Base-by-base conservation (phyloP, 768 basidiomycete genomes). In the Leccinellum albellum region DNA sequence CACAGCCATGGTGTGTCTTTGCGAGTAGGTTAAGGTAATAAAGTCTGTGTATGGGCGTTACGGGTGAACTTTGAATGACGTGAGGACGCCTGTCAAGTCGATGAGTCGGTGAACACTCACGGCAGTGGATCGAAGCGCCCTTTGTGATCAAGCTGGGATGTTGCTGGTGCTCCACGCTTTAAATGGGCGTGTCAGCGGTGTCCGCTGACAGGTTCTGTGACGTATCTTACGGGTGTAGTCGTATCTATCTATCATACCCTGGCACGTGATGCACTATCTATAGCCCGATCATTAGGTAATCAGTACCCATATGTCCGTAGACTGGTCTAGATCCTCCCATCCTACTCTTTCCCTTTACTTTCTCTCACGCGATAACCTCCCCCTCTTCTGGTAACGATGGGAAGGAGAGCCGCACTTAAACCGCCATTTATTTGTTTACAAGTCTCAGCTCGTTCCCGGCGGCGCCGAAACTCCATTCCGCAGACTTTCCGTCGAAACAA, bases 341-440 rank as follows among this genome's bases (percentile, higher is more conserved):
- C 37, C 23, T 40, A 15, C 33, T 37, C 4, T 46, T 31, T 3
- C 23, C 52, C 56, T 44, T 51, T 42, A 46, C 57, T 58, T 56
- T 61, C 68, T 33, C 66, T 61, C 44, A 65, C 44, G 35, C 35
- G 13, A 67, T 57, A 15, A 78, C 75, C 89, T 74, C 57, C 72
- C 73, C 60, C 33, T 82, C 79, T 55, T 83, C 82, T 2, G 74
- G 73, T 33, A 83, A 74, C 65, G 86, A 88, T 31, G 29, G 37
- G 72, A 94, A 93, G 44, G 86, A 76, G 28, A 88, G 87, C 35
- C 93, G 78, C 33, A 93, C 87, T 67, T 86, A 87, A 23, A 81
- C 75, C 20, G 86, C 84, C 68, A 78, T 83, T 28, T 78, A 73
- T 15, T 82, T 83, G 55, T 81, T 83, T 15, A 89, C 88, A 55